A percentile compares a stretch with the other conserved stretches of the same genome.
These are phyloP conservation scores for Pseudocercospora musae DNA, from an alignment of 2,329 filamentous ascomycete species.

Conservation along the genomic window DNA sequence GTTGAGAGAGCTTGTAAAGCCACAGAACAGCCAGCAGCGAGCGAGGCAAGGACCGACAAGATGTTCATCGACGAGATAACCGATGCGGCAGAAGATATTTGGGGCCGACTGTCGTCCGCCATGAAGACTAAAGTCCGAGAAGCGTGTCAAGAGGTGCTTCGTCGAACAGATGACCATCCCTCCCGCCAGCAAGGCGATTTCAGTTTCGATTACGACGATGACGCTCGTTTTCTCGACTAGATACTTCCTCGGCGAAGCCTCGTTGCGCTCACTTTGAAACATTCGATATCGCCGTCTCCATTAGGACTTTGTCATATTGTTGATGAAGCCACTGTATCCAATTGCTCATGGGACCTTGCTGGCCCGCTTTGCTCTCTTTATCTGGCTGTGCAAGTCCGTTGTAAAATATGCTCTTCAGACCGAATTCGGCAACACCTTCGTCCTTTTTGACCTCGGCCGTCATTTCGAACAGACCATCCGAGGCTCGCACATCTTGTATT, in stretches of 20 bases:
- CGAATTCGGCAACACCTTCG: constrained; percentile 59
- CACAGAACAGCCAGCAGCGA: constrained; percentile 1
- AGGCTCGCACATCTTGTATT: constrained; percentile 53
- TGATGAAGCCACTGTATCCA: constrained; percentile 52
- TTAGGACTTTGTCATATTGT: constrained; percentile 55
- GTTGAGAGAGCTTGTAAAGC: constrained; percentile 1
- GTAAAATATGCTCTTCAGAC: constrained; percentile 64
- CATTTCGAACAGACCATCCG: constrained; percentile 67
- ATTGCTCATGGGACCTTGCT: constrained; percentile 44
- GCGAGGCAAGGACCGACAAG: constrained; percentile 1
- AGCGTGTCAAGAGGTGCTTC: constrained; percentile 29
- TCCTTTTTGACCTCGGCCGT: constrained; percentile 58
- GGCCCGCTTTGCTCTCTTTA: constrained; percentile 34
- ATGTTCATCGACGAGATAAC: constrained; percentile 18
- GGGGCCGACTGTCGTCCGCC: constrained; percentile 15
- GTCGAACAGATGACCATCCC: constrained; percentile 24
- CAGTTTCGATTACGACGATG: constrained; percentile 27
- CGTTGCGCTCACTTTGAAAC: constrained; percentile 26
- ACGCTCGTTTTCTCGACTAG: constrained; percentile 32
- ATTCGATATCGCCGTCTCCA: constrained; percentile 52
- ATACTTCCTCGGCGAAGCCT: not conserved
- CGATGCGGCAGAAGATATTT: constrained; percentile 18
- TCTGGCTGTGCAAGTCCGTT: constrained; percentile 44
- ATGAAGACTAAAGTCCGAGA: constrained; percentile 30
- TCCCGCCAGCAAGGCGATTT: constrained; percentile 9